Base-by-base conservation (phyloP, 345 rosid species). In the Populus alba region DNA sequence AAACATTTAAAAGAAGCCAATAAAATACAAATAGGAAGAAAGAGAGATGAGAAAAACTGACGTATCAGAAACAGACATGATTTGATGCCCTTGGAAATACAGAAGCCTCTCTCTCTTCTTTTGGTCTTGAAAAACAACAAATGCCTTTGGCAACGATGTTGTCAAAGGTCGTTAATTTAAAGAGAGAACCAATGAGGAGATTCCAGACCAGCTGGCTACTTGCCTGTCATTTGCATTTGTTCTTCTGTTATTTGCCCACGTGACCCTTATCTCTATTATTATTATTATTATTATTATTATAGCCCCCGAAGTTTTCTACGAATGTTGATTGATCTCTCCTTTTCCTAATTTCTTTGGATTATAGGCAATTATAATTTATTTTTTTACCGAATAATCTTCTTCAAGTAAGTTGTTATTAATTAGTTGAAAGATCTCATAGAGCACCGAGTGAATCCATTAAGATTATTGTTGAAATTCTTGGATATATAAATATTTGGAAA, bases 11-110 rank as follows among this genome's bases (percentile, higher is more conserved):
- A 12, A n/a, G 68, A 51, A 67, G 65, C 63, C 73, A 51, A 7
- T 49, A 7, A 74, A 23, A n/a, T 29, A 25, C 15, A 49, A 66
- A 6, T 0, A 17, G 35, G 17, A n/a, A 29, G 4, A 22, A 20
- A 16, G 31, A 23, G 29, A 18, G 41, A 47, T 13, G 22, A 29
- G 4, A 16, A 11, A 20, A 53, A 76, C 79, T 38, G 73, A 76
- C 79, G 67, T 15, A 68, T 37, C 79, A 76, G 78, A 47, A 75
- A 65, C 57, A 10, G 79, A 51, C 79, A 76, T 76, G n/a, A 47
- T 38, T 35, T 17, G n/a, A 39, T 31, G 37, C 47, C 15, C 3
- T 43, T 5, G 69, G 12, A 70, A 65, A 6, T 35, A 47, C 27
- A 72, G 53, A 27, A 25, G 6, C 18, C 39, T 43, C 31, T 68